Percentiles rank a stretch among this genome's conserved stretches.
Evolutionary conservation across 2,329 filamentous ascomycete species (phyloP).

Genomic region (Aspergillus hiratsukae): DNA sequence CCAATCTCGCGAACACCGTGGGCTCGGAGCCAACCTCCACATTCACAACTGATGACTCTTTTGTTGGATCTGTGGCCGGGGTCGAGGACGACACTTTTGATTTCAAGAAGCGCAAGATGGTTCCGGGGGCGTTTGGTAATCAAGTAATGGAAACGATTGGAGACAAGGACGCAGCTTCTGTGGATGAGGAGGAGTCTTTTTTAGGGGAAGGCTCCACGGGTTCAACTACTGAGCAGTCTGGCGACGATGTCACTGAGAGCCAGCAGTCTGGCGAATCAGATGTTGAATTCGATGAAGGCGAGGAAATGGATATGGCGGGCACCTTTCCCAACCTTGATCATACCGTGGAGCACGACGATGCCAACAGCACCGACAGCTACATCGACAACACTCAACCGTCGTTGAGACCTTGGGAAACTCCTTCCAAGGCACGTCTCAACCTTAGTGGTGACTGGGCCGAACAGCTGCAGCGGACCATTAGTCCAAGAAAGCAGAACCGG

Average conservation of each 20-base stretch:
- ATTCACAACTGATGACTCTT: slow-evolving; percentile 40
- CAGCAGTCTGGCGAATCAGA: slow-evolving; percentile 61
- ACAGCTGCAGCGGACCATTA: slow-evolving; percentile 89
- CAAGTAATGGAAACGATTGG: slow-evolving; percentile 54
- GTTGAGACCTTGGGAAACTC: slow-evolving; percentile 42
- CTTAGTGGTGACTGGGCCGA: slow-evolving; percentile 86
- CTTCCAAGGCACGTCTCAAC: slow-evolving; percentile 49
- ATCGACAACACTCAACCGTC: slow-evolving; percentile 42
- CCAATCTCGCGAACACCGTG: slow-evolving; percentile 26
- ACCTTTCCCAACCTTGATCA: slow-evolving; percentile 69
- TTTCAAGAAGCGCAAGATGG: slow-evolving; percentile 49
- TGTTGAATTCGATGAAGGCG: slow-evolving; percentile 58
- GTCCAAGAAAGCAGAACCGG: slow-evolving; percentile 87
- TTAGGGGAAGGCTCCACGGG: slow-evolving; percentile 87
- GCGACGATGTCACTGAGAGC: slow-evolving; percentile 46
- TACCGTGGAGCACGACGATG: slow-evolving; percentile 68
- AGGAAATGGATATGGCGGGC: slow-evolving; percentile 80
- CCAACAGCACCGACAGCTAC: slow-evolving; percentile 43
- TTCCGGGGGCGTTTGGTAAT: slow-evolving; percentile 79
- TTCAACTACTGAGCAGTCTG: slow-evolving; percentile 62
- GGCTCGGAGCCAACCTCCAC: slow-evolving; percentile 35
- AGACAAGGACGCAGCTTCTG: slow-evolving; percentile 36
- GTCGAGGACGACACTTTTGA: slow-evolving; percentile 56
- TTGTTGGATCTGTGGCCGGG: slow-evolving; percentile 35
- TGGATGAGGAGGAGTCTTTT: slow-evolving; percentile 65